A percentile compares a stretch with the other conserved stretches of the same genome.
Evolutionary conservation across 169 alveolate genomes (phyloP).

Genomic region (Perkinsus chesapeaki): DNA sequence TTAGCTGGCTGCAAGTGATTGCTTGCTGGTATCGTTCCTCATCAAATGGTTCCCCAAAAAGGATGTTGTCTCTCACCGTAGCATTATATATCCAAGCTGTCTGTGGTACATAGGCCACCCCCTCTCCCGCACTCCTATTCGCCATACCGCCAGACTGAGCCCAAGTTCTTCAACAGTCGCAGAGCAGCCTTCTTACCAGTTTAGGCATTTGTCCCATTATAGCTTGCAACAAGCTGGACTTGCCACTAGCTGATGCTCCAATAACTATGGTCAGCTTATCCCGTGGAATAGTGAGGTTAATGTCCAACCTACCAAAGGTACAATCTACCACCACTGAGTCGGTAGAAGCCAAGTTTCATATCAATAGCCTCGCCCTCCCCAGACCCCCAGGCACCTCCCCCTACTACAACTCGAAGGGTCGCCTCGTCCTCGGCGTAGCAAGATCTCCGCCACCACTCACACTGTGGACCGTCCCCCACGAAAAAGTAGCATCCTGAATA

Average conservation of each 20-base stretch:
- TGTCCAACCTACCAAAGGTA: neutral
- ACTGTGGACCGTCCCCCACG: neutral
- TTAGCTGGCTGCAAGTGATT: constrained; percentile 41
- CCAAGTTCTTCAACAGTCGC: neutral
- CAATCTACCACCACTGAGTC: neutral
- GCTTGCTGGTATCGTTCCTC: constrained; percentile 33
- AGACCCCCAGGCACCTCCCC: no score
- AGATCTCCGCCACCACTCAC: neutral
- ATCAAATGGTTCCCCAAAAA: constrained; percentile 67
- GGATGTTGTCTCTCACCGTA: constrained; percentile 72
- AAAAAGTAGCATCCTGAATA: neutral
- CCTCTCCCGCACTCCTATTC: neutral
- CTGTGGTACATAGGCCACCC: constrained; percentile 57
- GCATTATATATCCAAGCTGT: constrained; percentile 66
- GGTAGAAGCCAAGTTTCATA: neutral
- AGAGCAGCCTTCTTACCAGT: neutral
- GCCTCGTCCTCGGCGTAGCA: neutral
- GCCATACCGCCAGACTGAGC: neutral
- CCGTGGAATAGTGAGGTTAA: neutral
- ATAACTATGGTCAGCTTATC: neutral
- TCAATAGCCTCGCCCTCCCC: no score
- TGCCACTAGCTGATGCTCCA: neutral
- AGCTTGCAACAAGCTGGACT: neutral
- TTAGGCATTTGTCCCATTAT: neutral
- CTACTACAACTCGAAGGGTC: neutral